Evolutionary conservation across 768 basidiomycete species (phyloP).

Genomic region (Leccinum incarnatum): DNA sequence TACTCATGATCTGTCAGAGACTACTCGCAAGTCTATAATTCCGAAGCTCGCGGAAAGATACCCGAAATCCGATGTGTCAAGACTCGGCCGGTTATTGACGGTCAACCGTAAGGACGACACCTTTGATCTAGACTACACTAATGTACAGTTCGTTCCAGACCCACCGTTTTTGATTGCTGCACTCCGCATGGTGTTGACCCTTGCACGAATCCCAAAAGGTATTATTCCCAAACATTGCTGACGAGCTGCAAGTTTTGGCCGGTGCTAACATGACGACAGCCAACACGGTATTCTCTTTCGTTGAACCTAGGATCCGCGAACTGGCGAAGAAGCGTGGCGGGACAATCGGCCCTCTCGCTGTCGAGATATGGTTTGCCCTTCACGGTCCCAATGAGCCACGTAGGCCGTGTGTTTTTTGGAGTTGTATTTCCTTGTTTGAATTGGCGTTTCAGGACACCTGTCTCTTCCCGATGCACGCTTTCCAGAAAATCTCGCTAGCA

Average conservation of each 20-base stretch:
- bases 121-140: background rate
- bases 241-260: background rate
- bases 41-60: background rate
- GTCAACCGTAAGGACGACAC: constrained; percentile 9
- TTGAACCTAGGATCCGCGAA: constrained; percentile 15
- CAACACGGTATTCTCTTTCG: background rate
- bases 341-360: constrained; percentile 19
- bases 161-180: constrained; percentile 10
- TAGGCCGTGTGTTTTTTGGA: background rate
- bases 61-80: background rate
- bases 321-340: constrained; percentile 9
- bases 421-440: background rate
- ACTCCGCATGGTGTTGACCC: constrained; percentile 16
- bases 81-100: constrained; percentile 15
- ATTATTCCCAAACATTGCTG: background rate
- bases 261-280: too few relatives aligned
- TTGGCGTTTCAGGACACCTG: constrained; percentile 4
- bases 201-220: constrained; percentile 21
- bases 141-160: constrained; percentile 4
- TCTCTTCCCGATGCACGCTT: constrained; percentile 5
- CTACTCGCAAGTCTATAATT: constrained; percentile 4
- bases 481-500: constrained; percentile 19
- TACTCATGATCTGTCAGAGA: constrained; percentile 4
- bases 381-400: constrained; percentile 4
- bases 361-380: constrained; percentile 18